Percentiles rank a stretch among this genome's conserved stretches.
These are phyloP conservation scores for Pleurotus salmoneostramineus DNA, from an alignment of 768 basidiomycete genomes.

Conservation along the genomic window DNA sequence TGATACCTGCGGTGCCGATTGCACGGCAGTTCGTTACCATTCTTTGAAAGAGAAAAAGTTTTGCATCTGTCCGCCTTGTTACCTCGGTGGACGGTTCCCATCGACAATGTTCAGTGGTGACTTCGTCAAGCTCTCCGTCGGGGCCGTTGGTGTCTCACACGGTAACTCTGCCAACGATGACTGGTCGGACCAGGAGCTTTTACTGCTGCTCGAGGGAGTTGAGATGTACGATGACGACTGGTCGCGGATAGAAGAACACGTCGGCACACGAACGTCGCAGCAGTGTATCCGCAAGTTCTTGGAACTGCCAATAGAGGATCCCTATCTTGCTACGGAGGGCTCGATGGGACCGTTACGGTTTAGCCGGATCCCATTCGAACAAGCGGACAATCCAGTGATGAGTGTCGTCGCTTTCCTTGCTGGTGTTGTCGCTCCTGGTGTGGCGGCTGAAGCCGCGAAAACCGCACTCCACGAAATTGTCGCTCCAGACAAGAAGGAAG, in stretches of 20 bases:
- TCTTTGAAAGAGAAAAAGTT: slow-evolving; percentile 90
- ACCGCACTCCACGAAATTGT: slow-evolving; percentile 81
- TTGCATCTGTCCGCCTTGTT: slow-evolving; percentile 88
- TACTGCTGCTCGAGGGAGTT: slow-evolving; percentile 89
- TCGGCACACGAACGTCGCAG: slow-evolving; percentile 86
- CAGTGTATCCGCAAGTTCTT: slow-evolving; percentile 96
- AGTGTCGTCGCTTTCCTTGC: slow-evolving; percentile 97
- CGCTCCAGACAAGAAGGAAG: slow-evolving; percentile 45
- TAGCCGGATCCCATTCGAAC: slow-evolving; percentile 84
- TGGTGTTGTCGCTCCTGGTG: slow-evolving; percentile 83
- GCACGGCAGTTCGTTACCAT: slow-evolving; percentile 85
- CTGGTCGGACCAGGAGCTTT: slow-evolving; percentile 90
- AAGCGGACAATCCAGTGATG: slow-evolving; percentile 97
- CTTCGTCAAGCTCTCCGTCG: slow-evolving; percentile 79
- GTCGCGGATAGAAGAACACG: slow-evolving; percentile 89
- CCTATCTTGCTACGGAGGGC: slow-evolving; percentile 76
- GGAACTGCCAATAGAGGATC: slow-evolving; percentile 94
- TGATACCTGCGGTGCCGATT: slow-evolving; percentile 94
- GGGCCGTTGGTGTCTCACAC: slow-evolving; percentile 33
- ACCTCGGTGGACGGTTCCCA: slow-evolving; percentile 95
- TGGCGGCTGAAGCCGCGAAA: slow-evolving; percentile 93
- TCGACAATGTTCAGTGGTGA: slow-evolving; percentile 95
- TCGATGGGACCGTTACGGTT: slow-evolving; percentile 74
- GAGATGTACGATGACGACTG: slow-evolving; percentile 99
- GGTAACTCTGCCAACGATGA: slow-evolving; percentile 46